A percentile compares a stretch with the other conserved stretches of the same genome.
Conservation (phyloP, 2,329 filamentous ascomycete species). For the Fusarium longipes region DNA sequence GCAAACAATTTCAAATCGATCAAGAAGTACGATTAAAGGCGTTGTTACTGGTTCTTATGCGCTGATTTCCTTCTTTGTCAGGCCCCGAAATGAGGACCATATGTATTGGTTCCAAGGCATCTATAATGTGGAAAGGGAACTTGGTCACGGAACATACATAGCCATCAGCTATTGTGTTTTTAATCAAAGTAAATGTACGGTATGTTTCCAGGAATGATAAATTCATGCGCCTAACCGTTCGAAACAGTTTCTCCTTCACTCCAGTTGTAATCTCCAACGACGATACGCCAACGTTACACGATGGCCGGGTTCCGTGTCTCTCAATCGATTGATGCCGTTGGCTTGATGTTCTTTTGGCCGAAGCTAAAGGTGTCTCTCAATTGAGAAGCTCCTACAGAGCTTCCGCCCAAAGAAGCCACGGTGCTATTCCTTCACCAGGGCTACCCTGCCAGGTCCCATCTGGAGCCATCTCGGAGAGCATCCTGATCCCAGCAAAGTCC, state of each 20-base stretch:
- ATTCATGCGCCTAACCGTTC: background rate
- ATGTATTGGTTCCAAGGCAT: background rate
- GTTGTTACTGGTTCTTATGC: no score
- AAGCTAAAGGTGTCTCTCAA: slow-evolving; percentile 8
- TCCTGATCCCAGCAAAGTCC: slow-evolving; percentile 30
- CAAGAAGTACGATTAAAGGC: background rate
- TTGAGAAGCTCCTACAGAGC: slow-evolving; percentile 5
- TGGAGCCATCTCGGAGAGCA: slow-evolving; percentile 34
- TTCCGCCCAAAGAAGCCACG: slow-evolving; percentile 5
- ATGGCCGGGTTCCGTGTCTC: background rate
- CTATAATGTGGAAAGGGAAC: background rate
- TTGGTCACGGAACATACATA: background rate
- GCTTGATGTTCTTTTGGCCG: slow-evolving; percentile 3
- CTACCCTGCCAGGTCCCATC: slow-evolving; percentile 33
- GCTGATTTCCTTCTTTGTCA: background rate
- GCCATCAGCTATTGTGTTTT: background rate
- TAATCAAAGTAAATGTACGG: background rate
- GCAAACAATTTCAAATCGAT: slow-evolving; percentile 4
- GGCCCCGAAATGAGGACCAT: background rate
- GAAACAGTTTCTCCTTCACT: background rate
- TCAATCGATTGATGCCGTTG: background rate
- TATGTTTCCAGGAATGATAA: background rate
- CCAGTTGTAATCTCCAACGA: background rate
- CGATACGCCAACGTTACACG: background rate
- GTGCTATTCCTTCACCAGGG: slow-evolving; percentile 29